Base-by-base conservation (phyloP, 1,284 basidiomycete genomes). In the Ustilago curta region DNA sequence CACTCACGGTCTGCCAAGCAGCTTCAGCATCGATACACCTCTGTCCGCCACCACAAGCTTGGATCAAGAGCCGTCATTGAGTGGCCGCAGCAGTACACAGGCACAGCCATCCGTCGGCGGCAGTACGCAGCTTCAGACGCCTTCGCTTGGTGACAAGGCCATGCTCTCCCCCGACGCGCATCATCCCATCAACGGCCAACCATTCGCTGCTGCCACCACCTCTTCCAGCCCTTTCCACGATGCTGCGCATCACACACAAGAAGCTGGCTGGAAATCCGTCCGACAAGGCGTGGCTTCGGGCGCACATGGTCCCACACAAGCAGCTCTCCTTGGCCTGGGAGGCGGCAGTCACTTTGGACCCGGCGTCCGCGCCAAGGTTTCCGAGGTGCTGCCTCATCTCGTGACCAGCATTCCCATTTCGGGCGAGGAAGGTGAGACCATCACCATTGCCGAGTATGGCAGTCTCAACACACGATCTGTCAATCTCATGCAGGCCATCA, bases 361-460 rank as follows among this genome's bases (percentile, higher is more conserved):
- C 1, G 77, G 78, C 27, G 80, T 85, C 21, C 75, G 81, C 16
- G 83, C 83, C 21, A 81, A 80, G 60, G 71, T 86, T 1, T 68
- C 63, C 16, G 74, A 75, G 21, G 70, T 85, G 32, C 64, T 86
- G n/a, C 73, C 76, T 3, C 51, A 69, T 18, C 71, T 81, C 5
- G 53, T 85, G 3, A 53, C 56, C 0, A 65, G 50, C 8, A 77
- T 85, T 12, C 82, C 84, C 1, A 53, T 85, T 18, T 51, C 49
- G 8, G 67, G 59, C 2, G 63, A 58, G 29, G 73, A 70, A 25
- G 80, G 80, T 2, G 71, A 79, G 37, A 69, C 69, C 4, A 59
- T 86, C 40, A 64, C 77, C 16, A 75, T 86, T 25, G 84, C 84
- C 49, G 86, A 86, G 63, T 86, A 84, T 44, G 86, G 86, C 16